Percentiles rank a stretch among this genome's conserved stretches.
phyloP scores from a whole-genome alignment of 1,284 basidiomycete species.

The Grifola frondosa region DNA sequence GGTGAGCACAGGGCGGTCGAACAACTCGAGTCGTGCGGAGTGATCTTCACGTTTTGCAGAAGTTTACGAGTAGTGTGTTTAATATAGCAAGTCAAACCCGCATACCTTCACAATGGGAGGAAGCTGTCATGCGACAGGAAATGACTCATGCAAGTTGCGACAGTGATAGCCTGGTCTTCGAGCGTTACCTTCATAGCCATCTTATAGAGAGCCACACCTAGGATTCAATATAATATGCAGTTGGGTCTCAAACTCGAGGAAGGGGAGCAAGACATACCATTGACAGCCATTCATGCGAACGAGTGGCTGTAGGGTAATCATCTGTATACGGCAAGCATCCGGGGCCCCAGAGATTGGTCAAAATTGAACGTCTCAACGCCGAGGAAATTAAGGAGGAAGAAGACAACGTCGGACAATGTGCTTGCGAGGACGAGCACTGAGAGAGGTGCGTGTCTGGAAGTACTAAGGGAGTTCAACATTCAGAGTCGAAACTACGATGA shows the following conservation, averaged over 20 bases:
- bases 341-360: constrained; percentile 20
- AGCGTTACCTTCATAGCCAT: constrained; percentile 15
- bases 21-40: constrained; percentile 25
- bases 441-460: too few relatives aligned
- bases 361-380: constrained; percentile 32
- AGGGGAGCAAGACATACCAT: constrained; percentile 20
- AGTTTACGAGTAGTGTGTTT: not conserved
- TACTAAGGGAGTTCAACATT: too few relatives aligned
- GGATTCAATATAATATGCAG: not conserved
- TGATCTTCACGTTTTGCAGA: constrained; percentile 28
- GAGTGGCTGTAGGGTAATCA: constrained; percentile 33
- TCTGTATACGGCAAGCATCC: constrained; percentile 35
- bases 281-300: constrained; percentile 24
- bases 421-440: constrained; percentile 29
- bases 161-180: constrained; percentile 23
- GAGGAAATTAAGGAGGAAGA: constrained; percentile 30
- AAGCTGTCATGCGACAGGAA: constrained; percentile 32
- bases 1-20: constrained; percentile 25
- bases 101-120: constrained; percentile 27
- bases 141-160: constrained; percentile 24
- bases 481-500: too few relatives aligned
- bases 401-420: constrained; percentile 28
- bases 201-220: constrained; percentile 23
- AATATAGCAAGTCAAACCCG: not conserved
- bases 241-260: too few relatives aligned